These are phyloP conservation scores for Typha latifolia DNA, from an alignment of 176 grass and related monocot genomes.

Conservation along the genomic window DNA sequence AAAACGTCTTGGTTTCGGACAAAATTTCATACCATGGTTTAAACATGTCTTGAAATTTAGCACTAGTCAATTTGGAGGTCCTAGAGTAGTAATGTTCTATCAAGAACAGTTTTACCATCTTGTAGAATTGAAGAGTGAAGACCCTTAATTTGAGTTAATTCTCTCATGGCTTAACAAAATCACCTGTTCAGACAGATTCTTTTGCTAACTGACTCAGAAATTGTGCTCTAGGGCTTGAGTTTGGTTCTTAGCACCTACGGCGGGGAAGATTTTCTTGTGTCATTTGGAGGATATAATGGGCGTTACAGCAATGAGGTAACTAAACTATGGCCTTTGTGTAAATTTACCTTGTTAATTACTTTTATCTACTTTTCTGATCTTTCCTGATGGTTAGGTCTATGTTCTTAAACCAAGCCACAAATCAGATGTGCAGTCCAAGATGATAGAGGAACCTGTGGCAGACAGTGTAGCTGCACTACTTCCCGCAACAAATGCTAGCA, in stretches of 20 bases:
- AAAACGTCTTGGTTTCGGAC: not conserved
- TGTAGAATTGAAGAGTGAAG: not conserved
- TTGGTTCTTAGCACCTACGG: conserved; percentile 61
- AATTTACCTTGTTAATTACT: conserved; percentile 17
- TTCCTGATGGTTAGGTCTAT: conserved; percentile 48
- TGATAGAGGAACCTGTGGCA: conserved; percentile 34
- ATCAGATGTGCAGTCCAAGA: conserved; percentile 45
- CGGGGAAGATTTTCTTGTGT: conserved; percentile 86
- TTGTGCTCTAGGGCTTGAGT: conserved; percentile 63
- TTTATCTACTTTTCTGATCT: conserved; percentile 5
- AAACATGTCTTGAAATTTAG: not conserved
- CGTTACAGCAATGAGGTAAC: conserved; percentile 87
- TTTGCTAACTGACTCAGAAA: conserved; percentile 21
- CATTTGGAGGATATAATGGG: conserved; percentile 98
- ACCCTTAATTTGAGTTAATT: not conserved
- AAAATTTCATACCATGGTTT: not conserved
- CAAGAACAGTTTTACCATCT: not conserved
- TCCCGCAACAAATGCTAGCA: conserved; percentile 29
- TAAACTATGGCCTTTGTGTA: conserved; percentile 10
- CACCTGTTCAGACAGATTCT: not conserved
- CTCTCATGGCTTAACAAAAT: not conserved
- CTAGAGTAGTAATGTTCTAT: not conserved
- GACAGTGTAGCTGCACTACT: conserved; percentile 28
- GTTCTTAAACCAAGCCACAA: conserved; percentile 69
- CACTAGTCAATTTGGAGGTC: not conserved